Conservation (phyloP, 164 flowering plant genomes). For the Aristolochia fimbriata region DNA sequence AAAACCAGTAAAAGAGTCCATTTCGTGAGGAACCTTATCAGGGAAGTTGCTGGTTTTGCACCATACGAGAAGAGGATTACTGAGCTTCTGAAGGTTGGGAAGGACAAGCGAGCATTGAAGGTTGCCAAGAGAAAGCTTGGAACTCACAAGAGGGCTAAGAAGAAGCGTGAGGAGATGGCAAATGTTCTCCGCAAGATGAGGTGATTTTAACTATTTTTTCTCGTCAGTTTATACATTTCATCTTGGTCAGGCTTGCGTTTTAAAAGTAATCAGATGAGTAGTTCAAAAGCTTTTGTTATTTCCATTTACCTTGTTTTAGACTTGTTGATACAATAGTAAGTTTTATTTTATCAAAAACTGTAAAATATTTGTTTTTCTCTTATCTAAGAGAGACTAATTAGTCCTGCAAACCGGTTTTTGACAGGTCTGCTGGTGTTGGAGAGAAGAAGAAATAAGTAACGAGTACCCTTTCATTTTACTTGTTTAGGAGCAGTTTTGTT, state of each 20-base stretch:
- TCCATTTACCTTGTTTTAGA: too few relatives aligned
- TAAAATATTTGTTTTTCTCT: too few relatives aligned
- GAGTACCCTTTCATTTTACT: too few relatives aligned
- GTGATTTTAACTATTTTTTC: conserved; percentile 7
- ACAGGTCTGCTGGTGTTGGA: conserved; percentile 9
- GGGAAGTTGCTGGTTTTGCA: conserved; percentile 57
- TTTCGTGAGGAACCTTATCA: conserved; percentile 34
- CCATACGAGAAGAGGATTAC: conserved; percentile 60
- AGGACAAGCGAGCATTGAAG: conserved; percentile 48
- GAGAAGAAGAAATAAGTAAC: conserved; percentile 4
- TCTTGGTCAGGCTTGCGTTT: too few relatives aligned
- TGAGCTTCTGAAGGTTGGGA: conserved; percentile 53
- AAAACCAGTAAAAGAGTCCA: conserved; percentile 49
- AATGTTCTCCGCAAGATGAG: conserved; percentile 52
- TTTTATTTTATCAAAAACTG: too few relatives aligned
- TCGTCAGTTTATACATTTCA: not conserved
- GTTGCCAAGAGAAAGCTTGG: conserved; percentile 42
- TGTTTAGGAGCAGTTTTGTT: not conserved
- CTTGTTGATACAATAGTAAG: too few relatives aligned
- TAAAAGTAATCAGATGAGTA: too few relatives aligned
- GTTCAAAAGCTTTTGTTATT: too few relatives aligned
- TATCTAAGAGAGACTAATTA: too few relatives aligned
- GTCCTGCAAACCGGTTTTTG: not conserved
- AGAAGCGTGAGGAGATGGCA: conserved; percentile 57
- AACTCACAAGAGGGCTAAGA: conserved; percentile 55